Conservation (phyloP, 208 protist genomes). For the Acanthamoeba healyi region DNA sequence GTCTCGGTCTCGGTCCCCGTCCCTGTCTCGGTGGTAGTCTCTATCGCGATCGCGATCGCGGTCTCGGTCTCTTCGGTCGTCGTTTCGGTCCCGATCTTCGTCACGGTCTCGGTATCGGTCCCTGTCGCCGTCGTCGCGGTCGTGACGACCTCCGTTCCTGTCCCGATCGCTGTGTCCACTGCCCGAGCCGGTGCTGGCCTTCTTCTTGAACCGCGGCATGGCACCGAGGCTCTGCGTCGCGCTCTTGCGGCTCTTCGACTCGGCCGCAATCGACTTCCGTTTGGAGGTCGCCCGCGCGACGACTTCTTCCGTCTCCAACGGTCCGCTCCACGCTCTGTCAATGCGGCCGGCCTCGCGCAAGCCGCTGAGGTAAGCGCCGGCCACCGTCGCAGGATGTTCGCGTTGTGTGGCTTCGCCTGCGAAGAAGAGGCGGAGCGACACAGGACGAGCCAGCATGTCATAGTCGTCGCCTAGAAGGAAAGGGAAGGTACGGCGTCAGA, state of each 20-base stretch:
- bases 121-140: background rate
- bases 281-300: background rate
- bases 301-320: constrained; percentile 44
- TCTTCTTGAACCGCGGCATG: constrained; percentile 62
- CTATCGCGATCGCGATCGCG: background rate
- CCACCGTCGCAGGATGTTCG: constrained; percentile 70
- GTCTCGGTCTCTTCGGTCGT: background rate
- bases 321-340: constrained; percentile 71
- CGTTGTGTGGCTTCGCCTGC: constrained; percentile 70
- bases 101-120: background rate
- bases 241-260: constrained; percentile 49
- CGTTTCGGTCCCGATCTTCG: background rate
- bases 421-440: constrained; percentile 70
- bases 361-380: constrained; percentile 71
- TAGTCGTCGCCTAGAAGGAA: constrained; percentile 64
- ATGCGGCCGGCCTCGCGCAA: constrained; percentile 66
- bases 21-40: background rate
- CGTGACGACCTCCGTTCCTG: background rate
- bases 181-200: constrained; percentile 4
- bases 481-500: too few species aligned
- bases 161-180: background rate
- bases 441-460: constrained; percentile 57
- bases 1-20: background rate
- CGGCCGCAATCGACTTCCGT: background rate
- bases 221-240: background rate